These are phyloP conservation scores for Halophytophthora polymorphica DNA, from an alignment of 352 stramenopile genomes.

Conservation along the genomic window DNA sequence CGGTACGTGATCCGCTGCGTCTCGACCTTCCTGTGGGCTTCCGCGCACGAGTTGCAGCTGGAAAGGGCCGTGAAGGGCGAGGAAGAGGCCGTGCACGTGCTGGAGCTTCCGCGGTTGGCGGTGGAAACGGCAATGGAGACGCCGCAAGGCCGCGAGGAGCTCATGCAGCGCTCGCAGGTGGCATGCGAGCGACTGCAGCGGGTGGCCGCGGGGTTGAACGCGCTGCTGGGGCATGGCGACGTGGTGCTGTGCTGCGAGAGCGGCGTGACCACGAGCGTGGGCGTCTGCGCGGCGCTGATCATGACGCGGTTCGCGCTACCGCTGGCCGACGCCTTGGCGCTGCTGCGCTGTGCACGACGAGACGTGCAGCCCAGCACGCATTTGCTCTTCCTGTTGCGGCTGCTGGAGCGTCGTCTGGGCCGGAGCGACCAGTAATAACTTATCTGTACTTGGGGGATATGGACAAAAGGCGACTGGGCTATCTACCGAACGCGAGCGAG, in stretches of 20 bases:
- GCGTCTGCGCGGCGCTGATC: slow-evolving; percentile 31
- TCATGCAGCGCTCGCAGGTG: too few relatives aligned
- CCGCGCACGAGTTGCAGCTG: too few relatives aligned
- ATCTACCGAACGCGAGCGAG: too few relatives aligned
- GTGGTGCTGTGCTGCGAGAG: slow-evolving; percentile 37
- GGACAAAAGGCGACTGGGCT: slow-evolving; percentile 29
- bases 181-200: too few relatives aligned
- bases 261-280: slow-evolving; percentile 23
- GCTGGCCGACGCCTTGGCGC: slow-evolving; percentile 17
- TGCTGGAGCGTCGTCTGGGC: not conserved
- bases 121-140: too few relatives aligned
- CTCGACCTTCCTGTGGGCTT: not conserved
- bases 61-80: slow-evolving; percentile 5
- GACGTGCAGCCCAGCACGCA: slow-evolving; percentile 12
- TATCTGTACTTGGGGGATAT: slow-evolving; percentile 36
- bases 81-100: not conserved
- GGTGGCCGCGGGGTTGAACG: too few relatives aligned
- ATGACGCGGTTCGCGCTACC: slow-evolving; percentile 31
- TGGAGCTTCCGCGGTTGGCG: too few relatives aligned
- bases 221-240: not conserved
- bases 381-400: slow-evolving; percentile 7
- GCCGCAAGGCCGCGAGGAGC: too few relatives aligned
- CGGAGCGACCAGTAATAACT: slow-evolving; percentile 11
- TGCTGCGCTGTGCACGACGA: slow-evolving; percentile 8
- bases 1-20: slow-evolving; percentile 14